Evolutionary conservation across 2,329 filamentous ascomycete species (phyloP), one percentile per base, ranked within the genome.

Genomic region (Beauveria asiatica): DNA sequence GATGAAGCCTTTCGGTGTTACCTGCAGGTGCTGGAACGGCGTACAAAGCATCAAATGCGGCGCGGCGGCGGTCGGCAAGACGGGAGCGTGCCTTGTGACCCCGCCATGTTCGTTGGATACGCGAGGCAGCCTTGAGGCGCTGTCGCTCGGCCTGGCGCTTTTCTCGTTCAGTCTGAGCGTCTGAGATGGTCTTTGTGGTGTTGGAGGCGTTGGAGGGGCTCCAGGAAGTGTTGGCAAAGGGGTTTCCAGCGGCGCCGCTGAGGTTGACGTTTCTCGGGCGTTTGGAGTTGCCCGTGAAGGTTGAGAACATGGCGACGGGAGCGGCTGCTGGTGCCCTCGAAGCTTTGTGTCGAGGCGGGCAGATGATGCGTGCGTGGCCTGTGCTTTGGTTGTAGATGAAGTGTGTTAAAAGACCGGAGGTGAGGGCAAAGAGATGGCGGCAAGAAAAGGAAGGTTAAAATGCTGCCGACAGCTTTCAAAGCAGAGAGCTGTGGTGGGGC

Each of bases 191-290:
- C 68, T 88, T 87, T 67, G 90, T 89, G 5, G 89, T 81, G 19
- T 85, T 87, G 1, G 84, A 80, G 17, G 81, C 80, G 8, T 79
- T 79, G 13, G 80, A 75, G 5, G 82, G 77, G 17, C 77, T 76
- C 79, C 85, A 84, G 46, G 80, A 77, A 37, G 80, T 80, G 65
- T 83, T 83, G 62, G 82, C 86, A 72, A 94, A 96, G 3, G 92
- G 90, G 69, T 96, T 96, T 55, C 80, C 79, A 65, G 84, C 84
- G 67, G 92, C 88, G 64, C 92, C 94, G 65, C 91, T 94, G 63
- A 99, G 86, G 75, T 97, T 97, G 71, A 97, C 91, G 72, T 97
- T 92, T 65, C 94, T 87, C 63, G 88, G 87, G 66, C 90, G 89
- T 69, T 90, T 87, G 67, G 91, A 90, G 74, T 78, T 90, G 67